Evolutionary conservation across 2,329 filamentous ascomycete species (phyloP).

Genomic region (Teratosphaeria zuluensis): DNA sequence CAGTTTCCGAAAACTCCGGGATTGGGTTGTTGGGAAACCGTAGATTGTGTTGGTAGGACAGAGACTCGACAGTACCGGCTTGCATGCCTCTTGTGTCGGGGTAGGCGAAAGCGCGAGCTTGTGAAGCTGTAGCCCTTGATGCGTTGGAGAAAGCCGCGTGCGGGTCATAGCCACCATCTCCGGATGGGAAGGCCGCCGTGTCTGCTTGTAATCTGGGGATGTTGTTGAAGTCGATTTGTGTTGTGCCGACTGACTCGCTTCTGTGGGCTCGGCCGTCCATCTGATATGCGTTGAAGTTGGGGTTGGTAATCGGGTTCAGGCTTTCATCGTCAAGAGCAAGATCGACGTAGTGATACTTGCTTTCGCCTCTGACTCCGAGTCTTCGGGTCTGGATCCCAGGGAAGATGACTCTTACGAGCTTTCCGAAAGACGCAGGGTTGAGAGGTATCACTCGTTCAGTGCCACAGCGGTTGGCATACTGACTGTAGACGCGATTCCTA

Average conservation of each 20-base stretch:
- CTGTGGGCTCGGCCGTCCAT: constrained; percentile 17
- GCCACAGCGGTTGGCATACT: constrained; percentile 86
- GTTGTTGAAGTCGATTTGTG: constrained; percentile 28
- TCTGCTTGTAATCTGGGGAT: constrained; percentile 39
- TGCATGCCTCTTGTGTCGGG: constrained; percentile 35
- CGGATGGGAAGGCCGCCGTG: constrained; percentile 36
- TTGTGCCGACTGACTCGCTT: constrained; percentile 19
- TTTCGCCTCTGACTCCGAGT: constrained; percentile 87
- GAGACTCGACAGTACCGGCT: constrained; percentile 30
- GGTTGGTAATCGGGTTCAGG: constrained; percentile 8
- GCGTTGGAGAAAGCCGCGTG: background rate
- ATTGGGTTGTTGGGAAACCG: constrained; percentile 52
- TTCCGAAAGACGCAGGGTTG: constrained; percentile 95
- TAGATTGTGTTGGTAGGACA: constrained; percentile 52
- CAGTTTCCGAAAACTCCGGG: constrained; percentile 51
- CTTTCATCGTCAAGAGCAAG: constrained; percentile 41
- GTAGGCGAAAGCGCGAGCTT: constrained; percentile 37
- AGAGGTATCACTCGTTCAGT: constrained; percentile 89
- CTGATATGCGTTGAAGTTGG: constrained; percentile 5
- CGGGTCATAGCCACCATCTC: constrained; percentile 25
- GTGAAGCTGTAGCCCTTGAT: constrained; percentile 22
- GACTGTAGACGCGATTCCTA: constrained; percentile 85
- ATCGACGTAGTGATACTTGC: constrained; percentile 86
- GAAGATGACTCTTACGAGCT: constrained; percentile 91
- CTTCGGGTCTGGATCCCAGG: constrained; percentile 87